Base-by-base conservation (phyloP, 164 flowering plant species). In the Pachysandra terminalis region DNA sequence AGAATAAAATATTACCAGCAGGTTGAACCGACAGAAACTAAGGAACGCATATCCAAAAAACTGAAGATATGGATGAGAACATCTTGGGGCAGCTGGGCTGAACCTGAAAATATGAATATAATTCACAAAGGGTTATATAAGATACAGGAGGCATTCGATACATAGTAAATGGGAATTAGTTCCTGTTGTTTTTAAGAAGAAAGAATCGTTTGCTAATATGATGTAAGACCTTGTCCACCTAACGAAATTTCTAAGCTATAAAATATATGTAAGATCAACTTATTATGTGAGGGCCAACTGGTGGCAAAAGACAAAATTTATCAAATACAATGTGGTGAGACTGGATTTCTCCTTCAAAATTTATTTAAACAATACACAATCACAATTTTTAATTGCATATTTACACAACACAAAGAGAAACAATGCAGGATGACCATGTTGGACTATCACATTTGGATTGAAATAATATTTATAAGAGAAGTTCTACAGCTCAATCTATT, bases 51-150 rank as follows among this genome's bases (percentile, higher is more conserved):
- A 79, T 94, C 97, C 19, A 94, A 83, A 71, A 86, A 88, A 70
- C 95, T 76, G 71, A 91, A 90, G 68, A 94, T 70, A 65, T 85
- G 89, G 56, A 82, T 35, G 63, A 94, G 90, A 77, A 91, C 84
- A 83, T 94, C 97, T 55, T 86, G 80, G 59, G 95, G 95, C 60
- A 91, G 75, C 41, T 77, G 75, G 27, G 63, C 63, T 22, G 77
- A 68, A 70, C 79, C 98, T 91, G 86, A 65, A 76, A 75, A 32
- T n/a, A 48, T 59, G 48, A 56, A 45, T 48, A 9, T 56, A 14
- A 40, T 45, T 28, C 28, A 23, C 17, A 64, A 48, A 21, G 25
- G n/a, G 19, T 35, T n/a, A 16, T 51, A 56, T 21, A 21, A 19
- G 24, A 22, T 15, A 45, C 17, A 21, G 26, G 9, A 56, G 59